Conservation (phyloP, 2,329 filamentous ascomycete genomes). For the Cladosporium sp. region DNA sequence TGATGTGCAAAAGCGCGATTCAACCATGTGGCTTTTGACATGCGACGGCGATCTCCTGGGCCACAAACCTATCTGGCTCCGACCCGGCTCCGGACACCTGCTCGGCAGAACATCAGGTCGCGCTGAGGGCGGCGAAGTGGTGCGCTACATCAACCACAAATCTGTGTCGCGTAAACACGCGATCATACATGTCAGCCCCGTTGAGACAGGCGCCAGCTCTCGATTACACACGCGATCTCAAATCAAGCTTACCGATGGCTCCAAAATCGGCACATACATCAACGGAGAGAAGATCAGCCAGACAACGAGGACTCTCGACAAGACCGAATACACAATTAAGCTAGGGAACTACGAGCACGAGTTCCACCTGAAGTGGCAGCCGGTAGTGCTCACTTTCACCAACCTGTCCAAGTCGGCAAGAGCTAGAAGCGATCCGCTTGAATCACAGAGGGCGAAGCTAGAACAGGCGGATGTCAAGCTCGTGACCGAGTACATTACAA, state of each 20-base stretch:
- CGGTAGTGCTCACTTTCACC: conserved; percentile 74
- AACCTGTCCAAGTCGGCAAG: conserved; percentile 56
- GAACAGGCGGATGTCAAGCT: conserved; percentile 89
- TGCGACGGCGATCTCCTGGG: conserved; percentile 50
- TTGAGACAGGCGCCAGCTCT: conserved; percentile 57
- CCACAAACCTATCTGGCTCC: conserved; percentile 61
- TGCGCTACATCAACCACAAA: conserved; percentile 68
- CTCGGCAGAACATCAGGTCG: conserved; percentile 72
- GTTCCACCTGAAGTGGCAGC: conserved; percentile 56
- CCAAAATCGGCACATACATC: conserved; percentile 75
- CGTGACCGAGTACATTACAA: conserved; percentile 62
- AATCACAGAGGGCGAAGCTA: conserved; percentile 56
- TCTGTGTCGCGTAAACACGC: conserved; percentile 87
- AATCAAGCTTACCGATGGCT: conserved; percentile 72
- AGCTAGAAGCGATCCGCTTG: conserved; percentile 49
- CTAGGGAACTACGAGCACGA: conserved; percentile 64
- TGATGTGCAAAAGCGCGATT: background rate
- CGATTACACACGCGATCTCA: conserved; percentile 56
- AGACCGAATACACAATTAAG: conserved; percentile 52
- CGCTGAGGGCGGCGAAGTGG: conserved; percentile 30
- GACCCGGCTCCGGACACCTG: conserved; percentile 76
- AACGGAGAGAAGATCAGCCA: conserved; percentile 63
- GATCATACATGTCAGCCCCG: conserved; percentile 63
- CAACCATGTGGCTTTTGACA: conserved; percentile 49
- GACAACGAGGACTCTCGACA: conserved; percentile 52